These are phyloP conservation scores for Mrakia blollopis DNA, from an alignment of 768 basidiomycete genomes.

Conservation along the genomic window DNA sequence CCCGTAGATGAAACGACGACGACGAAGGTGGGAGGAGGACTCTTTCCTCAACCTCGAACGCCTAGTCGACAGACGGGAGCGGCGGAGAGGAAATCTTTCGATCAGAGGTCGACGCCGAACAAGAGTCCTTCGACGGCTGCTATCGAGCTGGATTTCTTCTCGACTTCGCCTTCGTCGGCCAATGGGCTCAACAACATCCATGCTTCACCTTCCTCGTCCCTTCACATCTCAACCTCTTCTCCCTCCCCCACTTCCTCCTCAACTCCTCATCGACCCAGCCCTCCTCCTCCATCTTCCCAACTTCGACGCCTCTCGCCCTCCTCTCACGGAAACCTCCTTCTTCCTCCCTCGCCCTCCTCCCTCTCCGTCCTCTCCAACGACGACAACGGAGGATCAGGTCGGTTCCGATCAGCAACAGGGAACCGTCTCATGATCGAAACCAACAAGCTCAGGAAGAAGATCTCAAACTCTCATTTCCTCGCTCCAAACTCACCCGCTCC, in stretches of 20 bases:
- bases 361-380: background rate
- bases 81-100: too few relatives aligned
- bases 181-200: background rate
- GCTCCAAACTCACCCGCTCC: background rate
- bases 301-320: background rate
- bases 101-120: background rate
- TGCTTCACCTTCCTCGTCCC: background rate
- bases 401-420: background rate
- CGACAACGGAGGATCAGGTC: background rate
- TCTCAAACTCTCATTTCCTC: background rate
- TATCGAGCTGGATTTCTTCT: conserved; percentile 12
- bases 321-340: background rate
- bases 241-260: too few relatives aligned
- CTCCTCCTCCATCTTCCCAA: background rate
- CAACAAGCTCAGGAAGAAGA: background rate
- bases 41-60: background rate
- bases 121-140: conserved; percentile 13
- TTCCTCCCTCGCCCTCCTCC: background rate
- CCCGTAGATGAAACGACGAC: too few relatives aligned
- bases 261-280: background rate
- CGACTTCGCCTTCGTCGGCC: conserved; percentile 7
- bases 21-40: background rate
- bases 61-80: background rate
- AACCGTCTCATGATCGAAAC: conserved; percentile 24
- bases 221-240: background rate